Evolutionary conservation across 2,329 filamentous ascomycete species (phyloP).

Genomic region (Venturia carpophila): DNA sequence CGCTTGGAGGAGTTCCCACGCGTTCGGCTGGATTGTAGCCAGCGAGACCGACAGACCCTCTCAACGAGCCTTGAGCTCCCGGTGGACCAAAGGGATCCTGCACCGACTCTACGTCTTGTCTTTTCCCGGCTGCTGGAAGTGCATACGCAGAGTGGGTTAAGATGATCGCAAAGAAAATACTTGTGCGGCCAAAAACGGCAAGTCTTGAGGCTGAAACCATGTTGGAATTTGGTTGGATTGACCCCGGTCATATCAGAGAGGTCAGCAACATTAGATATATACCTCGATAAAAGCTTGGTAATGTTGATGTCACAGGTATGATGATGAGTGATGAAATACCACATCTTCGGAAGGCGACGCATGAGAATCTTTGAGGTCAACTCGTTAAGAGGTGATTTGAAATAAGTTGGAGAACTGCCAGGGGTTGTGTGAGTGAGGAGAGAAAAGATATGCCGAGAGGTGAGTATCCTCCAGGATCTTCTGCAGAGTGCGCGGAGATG

Average conservation of each 20-base stretch:
- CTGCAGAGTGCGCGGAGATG: neutral
- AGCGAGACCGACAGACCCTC: conserved; percentile 18
- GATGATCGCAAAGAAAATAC: neutral
- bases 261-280: neutral
- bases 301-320: neutral
- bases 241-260: neutral
- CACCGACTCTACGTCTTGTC: neutral
- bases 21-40: conserved; percentile 21
- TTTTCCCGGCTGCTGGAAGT: neutral
- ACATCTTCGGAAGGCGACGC: neutral
- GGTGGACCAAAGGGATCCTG: neutral
- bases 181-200: neutral
- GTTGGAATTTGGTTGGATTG: neutral
- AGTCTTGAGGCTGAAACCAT: neutral
- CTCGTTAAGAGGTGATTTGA: too few relatives aligned
- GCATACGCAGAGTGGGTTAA: neutral
- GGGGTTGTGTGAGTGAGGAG: too few relatives aligned
- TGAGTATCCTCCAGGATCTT: neutral
- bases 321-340: neutral
- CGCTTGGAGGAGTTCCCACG: conserved; percentile 23
- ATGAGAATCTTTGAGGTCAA: too few relatives aligned
- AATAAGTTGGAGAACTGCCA: too few relatives aligned
- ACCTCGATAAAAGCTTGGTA: neutral
- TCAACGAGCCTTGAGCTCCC: conserved; percentile 15
- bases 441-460: neutral